These are phyloP conservation scores for Annulohypoxylon truncatum DNA, from an alignment of 2,329 filamentous ascomycete genomes.

Conservation along the genomic window DNA sequence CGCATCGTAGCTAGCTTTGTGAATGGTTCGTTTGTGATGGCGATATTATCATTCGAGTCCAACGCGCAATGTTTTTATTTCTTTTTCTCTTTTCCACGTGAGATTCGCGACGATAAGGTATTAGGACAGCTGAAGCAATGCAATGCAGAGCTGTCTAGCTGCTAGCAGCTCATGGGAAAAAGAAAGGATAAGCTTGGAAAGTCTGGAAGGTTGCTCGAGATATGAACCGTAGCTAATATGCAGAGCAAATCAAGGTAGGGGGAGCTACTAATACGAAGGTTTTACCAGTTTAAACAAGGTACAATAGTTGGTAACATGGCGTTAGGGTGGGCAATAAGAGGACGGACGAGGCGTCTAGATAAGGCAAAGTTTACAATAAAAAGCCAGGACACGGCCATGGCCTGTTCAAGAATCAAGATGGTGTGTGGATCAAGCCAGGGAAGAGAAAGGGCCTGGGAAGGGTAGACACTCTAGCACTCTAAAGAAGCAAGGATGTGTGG, in stretches of 20 bases:
- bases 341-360: constrained; percentile 6
- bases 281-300: constrained; percentile 14
- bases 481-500: constrained; percentile 23
- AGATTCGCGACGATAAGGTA: constrained; percentile 13
- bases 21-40: constrained; percentile 1
- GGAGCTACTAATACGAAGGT: constrained; percentile 24
- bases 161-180: constrained; percentile 31
- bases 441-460: background rate
- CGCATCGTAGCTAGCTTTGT: constrained; percentile 40
- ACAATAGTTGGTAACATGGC: constrained; percentile 25
- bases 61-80: constrained; percentile 9
- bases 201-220: background rate
- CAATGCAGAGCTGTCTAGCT: constrained; percentile 23
- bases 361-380: constrained; percentile 16
- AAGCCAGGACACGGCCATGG: constrained; percentile 10
- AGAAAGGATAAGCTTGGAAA: background rate
- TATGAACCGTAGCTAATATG: background rate
- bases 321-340: constrained; percentile 18
- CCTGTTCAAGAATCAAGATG: constrained; percentile 12
- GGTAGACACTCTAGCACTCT: background rate
- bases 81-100: background rate
- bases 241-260: constrained; percentile 2
- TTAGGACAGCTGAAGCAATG: constrained; percentile 17
- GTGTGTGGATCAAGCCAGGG: constrained; percentile 14
- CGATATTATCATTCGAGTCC: constrained; percentile 14